Evolutionary conservation across 768 basidiomycete species (phyloP).

Genomic region (Gloeostereum incarnatum): DNA sequence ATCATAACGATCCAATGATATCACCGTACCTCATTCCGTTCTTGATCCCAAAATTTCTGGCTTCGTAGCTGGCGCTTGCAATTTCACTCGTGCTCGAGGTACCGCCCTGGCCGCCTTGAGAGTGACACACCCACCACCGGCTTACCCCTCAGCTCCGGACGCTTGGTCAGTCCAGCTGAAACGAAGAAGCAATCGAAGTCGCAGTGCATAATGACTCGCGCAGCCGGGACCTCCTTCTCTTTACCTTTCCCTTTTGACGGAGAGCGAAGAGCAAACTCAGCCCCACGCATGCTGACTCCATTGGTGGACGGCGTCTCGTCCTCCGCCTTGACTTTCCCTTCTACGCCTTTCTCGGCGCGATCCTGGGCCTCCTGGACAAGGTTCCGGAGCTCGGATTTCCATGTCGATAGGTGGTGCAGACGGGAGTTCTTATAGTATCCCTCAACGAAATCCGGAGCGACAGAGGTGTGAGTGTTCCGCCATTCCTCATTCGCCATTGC

Average conservation of each 20-base stretch:
- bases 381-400: conserved; percentile 83
- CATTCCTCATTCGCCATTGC: conserved; percentile 81
- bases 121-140: conserved; percentile 95
- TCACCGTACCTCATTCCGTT: conserved; percentile 85
- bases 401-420: conserved; percentile 85
- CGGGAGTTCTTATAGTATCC: conserved; percentile 81
- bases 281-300: conserved; percentile 43
- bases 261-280: conserved; percentile 37
- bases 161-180: conserved; percentile 71
- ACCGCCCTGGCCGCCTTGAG: conserved; percentile 68
- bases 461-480: conserved; percentile 82
- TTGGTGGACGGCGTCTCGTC: conserved; percentile 10
- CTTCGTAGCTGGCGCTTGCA: conserved; percentile 92
- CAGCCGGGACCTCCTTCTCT: conserved; percentile 34
- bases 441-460: conserved; percentile 79
- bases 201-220: conserved; percentile 80
- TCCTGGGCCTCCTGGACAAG: conserved; percentile 78
- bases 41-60: conserved; percentile 76
- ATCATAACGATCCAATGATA: background rate
- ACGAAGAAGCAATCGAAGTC: conserved; percentile 99
- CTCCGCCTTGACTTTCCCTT: conserved; percentile 20
- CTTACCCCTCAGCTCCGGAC: conserved; percentile 78
- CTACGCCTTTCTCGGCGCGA: conserved; percentile 36
- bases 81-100: conserved; percentile 86
- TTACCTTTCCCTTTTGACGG: conserved; percentile 40